phyloP scores from a whole-genome alignment of 345 rosid species.

The Gossypium ekmanianum region DNA sequence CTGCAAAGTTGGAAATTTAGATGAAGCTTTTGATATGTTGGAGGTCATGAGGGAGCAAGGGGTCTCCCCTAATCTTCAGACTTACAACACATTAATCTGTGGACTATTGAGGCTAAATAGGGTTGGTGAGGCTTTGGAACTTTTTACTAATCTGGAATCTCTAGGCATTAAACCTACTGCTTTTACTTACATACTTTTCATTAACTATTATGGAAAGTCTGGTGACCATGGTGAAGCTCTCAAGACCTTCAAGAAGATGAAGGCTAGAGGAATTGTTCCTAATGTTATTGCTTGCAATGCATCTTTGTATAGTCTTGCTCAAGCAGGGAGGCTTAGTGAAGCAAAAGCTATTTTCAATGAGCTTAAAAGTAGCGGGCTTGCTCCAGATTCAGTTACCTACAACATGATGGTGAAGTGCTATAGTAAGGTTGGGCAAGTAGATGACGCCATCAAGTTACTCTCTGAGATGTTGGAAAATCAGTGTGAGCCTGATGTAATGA shows the following conservation, averaged over 20 bases:
- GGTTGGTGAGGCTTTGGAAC: conserved; percentile 55
- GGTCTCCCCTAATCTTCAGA: conserved; percentile 68
- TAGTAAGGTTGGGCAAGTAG: conserved; percentile 67
- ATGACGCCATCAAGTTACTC: conserved; percentile 69
- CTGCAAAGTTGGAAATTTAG: conserved; percentile 56
- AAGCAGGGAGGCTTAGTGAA: conserved; percentile 58
- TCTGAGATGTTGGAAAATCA: conserved; percentile 62
- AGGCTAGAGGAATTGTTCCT: conserved; percentile 67
- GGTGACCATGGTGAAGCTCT: conserved; percentile 62
- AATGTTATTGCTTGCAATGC: conserved; percentile 83
- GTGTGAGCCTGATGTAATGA: conserved; percentile 76
- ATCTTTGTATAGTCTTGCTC: conserved; percentile 75
- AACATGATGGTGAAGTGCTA: conserved; percentile 98
- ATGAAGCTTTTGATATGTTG: conserved; percentile 59
- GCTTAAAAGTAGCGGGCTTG: conserved; percentile 57
- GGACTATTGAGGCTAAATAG: conserved; percentile 61
- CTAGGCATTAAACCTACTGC: conserved; percentile 67
- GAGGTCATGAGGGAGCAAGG: conserved; percentile 64
- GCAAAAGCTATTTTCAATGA: conserved; percentile 67
- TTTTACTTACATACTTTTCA: conserved; percentile 74
- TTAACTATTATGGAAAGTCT: conserved; percentile 83
- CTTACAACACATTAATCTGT: conserved; percentile 74
- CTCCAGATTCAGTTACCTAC: conserved; percentile 81
- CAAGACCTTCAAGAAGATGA: conserved; percentile 78
- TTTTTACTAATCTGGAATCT: conserved; percentile 57